Base-by-base conservation (phyloP, 1,284 basidiomycete species). In the Ustilago vetiveriae region DNA sequence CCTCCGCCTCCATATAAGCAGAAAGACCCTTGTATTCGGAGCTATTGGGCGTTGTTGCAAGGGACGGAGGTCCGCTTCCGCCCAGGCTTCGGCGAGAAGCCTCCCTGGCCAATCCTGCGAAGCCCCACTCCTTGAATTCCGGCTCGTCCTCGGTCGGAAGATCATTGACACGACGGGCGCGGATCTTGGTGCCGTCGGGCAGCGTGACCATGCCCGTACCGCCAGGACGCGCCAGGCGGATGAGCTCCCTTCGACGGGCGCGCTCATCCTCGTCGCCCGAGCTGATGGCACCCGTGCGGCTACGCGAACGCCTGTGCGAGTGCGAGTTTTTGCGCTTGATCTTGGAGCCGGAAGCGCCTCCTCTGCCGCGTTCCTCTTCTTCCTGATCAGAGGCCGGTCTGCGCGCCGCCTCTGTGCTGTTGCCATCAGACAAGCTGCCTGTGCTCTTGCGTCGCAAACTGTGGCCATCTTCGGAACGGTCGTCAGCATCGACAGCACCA, bases 171-270 rank as follows among this genome's bases (percentile, higher is more conserved):
- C 72, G 60, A 4, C 78, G 55, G 17, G 79, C 79, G 19, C 56
- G 62, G 45, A 81, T 79, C 40, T 75, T 76, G 42, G 75, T 72
- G 42, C 79, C 79, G 30, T 81, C 78, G 3, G 76, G 76, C 0
- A 81, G 67, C 0, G 79, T 81, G 22, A 81, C 79, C 78, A 80
- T 80, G 6, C 79, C 79, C 0, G 79, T 81, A 10, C 79, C 79
- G 11, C 79, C 79, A 29, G 79, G 79, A 23, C 79, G 70, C 13
- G 60, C 63, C 2, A 75, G 62, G 22, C 72, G 72, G 29, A 81
- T 74, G 21, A 79, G 54, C 45, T 76, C 68, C 32, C 78, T 68
- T 22, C 72, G 51, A 24, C 79, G 66, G 7, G 51, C 50, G 7
- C 75, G 70, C 30, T 80, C 78, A 42, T 71, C 68, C 24, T 71